Conservation (phyloP, 2,329 filamentous ascomycete genomes). For the Penicillium sp. region DNA sequence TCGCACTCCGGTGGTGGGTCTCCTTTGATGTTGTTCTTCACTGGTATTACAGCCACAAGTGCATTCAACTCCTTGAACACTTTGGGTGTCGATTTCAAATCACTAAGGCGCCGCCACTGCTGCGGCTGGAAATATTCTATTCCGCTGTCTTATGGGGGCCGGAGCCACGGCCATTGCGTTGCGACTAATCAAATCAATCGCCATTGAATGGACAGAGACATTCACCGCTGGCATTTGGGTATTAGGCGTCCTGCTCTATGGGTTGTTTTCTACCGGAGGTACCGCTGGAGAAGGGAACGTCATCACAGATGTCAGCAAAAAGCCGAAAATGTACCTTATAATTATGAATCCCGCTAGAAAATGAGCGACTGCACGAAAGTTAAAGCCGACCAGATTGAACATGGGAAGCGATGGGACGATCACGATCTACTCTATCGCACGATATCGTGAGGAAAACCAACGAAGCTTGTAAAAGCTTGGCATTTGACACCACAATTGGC, state of each 20-base stretch:
- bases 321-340: background rate
- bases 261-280: constrained; percentile 16
- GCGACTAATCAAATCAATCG: constrained; percentile 23
- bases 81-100: no score
- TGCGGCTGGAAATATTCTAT: no score
- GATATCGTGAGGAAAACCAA: background rate
- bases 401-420: background rate
- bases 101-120: no score
- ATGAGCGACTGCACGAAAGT: background rate
- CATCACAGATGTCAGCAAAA: background rate
- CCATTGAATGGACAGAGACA: constrained; percentile 24
- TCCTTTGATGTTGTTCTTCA: no score
- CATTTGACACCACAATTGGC: constrained; percentile 3
- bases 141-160: constrained; percentile 44
- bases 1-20: no score
- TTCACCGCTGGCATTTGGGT: constrained; percentile 22
- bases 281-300: constrained; percentile 11
- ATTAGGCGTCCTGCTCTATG: constrained; percentile 18
- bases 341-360: background rate
- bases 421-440: background rate
- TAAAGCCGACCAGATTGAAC: no score
- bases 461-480: constrained; percentile 21
- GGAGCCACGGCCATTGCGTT: constrained; percentile 18
- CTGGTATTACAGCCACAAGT: no score
- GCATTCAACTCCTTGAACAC: no score